Base-by-base conservation (phyloP, 306 rosid species). In the Sophora flavescens region DNA sequence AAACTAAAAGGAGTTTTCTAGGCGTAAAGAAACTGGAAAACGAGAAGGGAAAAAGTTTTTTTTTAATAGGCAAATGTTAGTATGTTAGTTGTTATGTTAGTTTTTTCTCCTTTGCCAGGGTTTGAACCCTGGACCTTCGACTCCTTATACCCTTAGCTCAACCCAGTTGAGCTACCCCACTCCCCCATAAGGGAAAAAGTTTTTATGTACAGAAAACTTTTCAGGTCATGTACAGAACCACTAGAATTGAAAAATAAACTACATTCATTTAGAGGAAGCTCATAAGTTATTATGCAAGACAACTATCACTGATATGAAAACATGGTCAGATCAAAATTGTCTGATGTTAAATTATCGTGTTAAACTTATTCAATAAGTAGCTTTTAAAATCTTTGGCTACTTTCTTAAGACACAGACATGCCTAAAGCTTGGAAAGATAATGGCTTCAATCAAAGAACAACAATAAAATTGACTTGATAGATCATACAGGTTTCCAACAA, bases 161-260 rank as follows among this genome's bases (percentile, higher is more conserved):
- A n/a, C n/a, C n/a, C n/a, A n/a, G n/a, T n/a, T n/a, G n/a, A n/a
- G n/a, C n/a, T n/a, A n/a, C n/a, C n/a, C n/a, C n/a, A n/a, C n/a
- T n/a, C n/a, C n/a, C n/a, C n/a, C n/a, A n/a, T n/a, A 58, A 50
- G 17, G 45, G 36, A 57, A 10, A 13, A n/a, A 41, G 44, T 8
- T 36, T 36, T 56, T 15, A 39, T 15, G 22, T 22, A 35, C 35
- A 35, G 63, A 69, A 14, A 63, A 64, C 0, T 32, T 47, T 56
- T 77, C 10, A 69, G 15, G 14, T 41, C 12, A 64, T 22, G 1
- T 48, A 22, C 44, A 2, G 32, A 63, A 41, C 45, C 53, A 66
- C 12, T 39, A n/a, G 47, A 26, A 63, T 36, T 61, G 48, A 51
- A 71, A 78, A 62, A 30, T 42, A 79, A 51, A 71, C 61, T 35